Conservation (phyloP, 768 basidiomycete species). For the Trametes cubensis region DNA sequence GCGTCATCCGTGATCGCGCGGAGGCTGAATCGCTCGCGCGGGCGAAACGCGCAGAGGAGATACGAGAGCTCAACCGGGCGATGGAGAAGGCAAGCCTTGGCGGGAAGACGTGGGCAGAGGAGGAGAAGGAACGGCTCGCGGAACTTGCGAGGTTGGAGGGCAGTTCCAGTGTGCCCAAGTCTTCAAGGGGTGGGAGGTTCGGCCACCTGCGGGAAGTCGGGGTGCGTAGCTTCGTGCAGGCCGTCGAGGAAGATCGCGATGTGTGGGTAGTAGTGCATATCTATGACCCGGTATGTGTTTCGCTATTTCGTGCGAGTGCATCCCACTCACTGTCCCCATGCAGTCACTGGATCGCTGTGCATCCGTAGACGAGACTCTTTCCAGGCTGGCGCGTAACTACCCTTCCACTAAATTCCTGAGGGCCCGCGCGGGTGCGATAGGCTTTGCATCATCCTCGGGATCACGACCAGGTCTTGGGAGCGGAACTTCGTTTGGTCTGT, state of each 20-base stretch:
- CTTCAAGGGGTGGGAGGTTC: slow-evolving; percentile 56
- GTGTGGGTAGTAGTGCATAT: slow-evolving; percentile 87
- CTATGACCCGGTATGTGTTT: slow-evolving; percentile 69
- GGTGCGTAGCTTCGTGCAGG: slow-evolving; percentile 66
- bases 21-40: slow-evolving; percentile 64
- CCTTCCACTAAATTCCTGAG: slow-evolving; percentile 82
- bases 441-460: slow-evolving; percentile 55
- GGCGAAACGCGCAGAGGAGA: slow-evolving; percentile 53
- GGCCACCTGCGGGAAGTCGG: slow-evolving; percentile 85
- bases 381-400: slow-evolving; percentile 68
- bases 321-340: neutral
- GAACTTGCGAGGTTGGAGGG: slow-evolving; percentile 53
- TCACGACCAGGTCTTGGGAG: slow-evolving; percentile 13
- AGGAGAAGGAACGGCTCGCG: slow-evolving; percentile 56
- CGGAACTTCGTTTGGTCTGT: slow-evolving; percentile 23
- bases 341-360: slow-evolving; percentile 81
- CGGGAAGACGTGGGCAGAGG: slow-evolving; percentile 77
- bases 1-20: slow-evolving; percentile 79
- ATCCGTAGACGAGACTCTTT: slow-evolving; percentile 64
- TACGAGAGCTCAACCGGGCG: slow-evolving; percentile 52
- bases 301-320: neutral
- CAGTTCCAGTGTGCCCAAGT: slow-evolving; percentile 7
- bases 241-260: slow-evolving; percentile 72
- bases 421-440: slow-evolving; percentile 72
- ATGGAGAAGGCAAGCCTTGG: slow-evolving; percentile 70